phyloP scores from a whole-genome alignment of 192 early-diverging fungal genomes.

The Backusella mclennaniae region DNA sequence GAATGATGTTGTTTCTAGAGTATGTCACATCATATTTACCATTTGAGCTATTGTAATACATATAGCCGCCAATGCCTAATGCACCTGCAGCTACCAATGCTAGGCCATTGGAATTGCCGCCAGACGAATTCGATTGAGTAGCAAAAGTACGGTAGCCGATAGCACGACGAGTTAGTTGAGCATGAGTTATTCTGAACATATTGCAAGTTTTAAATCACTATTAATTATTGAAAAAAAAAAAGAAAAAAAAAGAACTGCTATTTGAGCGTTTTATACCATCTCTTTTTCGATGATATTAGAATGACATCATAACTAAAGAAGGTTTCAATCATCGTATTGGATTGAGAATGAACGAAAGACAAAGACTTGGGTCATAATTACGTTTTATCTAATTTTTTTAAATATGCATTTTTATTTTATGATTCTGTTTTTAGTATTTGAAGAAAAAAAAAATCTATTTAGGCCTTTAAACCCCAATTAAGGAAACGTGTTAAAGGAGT shows the following conservation, averaged over 20 bases:
- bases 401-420: background rate
- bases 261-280: background rate
- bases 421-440: background rate
- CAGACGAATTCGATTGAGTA: background rate
- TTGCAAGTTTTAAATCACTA: background rate
- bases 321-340: background rate
- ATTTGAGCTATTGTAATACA: background rate
- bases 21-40: background rate
- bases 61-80: background rate
- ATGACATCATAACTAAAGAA: background rate
- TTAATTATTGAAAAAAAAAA: background rate
- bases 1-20: background rate
- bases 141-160: background rate
- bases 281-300: background rate
- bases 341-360: background rate
- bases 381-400: background rate
- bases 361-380: background rate
- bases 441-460: background rate
- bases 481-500: conserved; percentile 21
- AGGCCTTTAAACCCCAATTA: background rate
- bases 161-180: background rate
- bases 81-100: background rate
- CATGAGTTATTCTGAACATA: background rate
- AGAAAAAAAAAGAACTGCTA: background rate
- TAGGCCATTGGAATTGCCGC: background rate